Percentiles rank a stretch among this genome's conserved stretches.
These are phyloP conservation scores for Boletus pseudo-olivaceus DNA, from an alignment of 768 basidiomycete genomes.

Conservation along the genomic window DNA sequence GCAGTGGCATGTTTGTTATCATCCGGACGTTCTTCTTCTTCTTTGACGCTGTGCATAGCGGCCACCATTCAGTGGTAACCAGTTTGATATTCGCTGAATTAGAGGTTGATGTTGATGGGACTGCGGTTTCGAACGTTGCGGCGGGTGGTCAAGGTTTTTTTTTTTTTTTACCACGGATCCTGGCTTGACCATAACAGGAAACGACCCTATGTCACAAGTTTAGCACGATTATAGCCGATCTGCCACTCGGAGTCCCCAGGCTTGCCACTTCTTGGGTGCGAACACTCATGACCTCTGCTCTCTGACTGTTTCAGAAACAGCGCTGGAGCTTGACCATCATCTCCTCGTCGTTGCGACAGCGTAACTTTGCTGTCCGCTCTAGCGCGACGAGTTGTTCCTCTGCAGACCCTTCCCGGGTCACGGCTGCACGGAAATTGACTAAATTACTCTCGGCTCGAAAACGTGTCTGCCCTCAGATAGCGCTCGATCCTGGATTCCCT, in stretches of 20 bases:
- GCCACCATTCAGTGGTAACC: not conserved
- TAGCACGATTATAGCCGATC: constrained; percentile 6
- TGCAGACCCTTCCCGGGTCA: not conserved
- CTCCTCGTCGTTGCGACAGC: not conserved
- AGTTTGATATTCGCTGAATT: not conserved
- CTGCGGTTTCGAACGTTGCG: not conserved
- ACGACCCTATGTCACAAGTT: constrained; percentile 22
- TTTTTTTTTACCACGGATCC: not conserved
- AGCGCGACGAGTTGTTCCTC: not conserved
- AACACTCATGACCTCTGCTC: not conserved
- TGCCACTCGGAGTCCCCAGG: constrained; percentile 8
- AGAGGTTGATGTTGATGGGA: not conserved
- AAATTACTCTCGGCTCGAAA: constrained; percentile 24
- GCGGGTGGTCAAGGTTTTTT: not conserved
- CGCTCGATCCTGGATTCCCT: constrained; percentile 7
- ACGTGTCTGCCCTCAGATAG: constrained; percentile 27
- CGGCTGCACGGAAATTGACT: constrained; percentile 17
- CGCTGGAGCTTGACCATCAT: not conserved
- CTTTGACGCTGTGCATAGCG: too few species aligned
- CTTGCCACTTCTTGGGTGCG: constrained; percentile 10
- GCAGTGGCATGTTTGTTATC: not conserved
- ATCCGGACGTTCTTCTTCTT: not conserved
- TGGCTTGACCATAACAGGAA: constrained; percentile 11
- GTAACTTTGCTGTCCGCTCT: not conserved
- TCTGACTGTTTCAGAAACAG: not conserved